Evolutionary conservation across 2,329 filamentous ascomycete species (phyloP).

Genomic region (Beauveria caledonica): DNA sequence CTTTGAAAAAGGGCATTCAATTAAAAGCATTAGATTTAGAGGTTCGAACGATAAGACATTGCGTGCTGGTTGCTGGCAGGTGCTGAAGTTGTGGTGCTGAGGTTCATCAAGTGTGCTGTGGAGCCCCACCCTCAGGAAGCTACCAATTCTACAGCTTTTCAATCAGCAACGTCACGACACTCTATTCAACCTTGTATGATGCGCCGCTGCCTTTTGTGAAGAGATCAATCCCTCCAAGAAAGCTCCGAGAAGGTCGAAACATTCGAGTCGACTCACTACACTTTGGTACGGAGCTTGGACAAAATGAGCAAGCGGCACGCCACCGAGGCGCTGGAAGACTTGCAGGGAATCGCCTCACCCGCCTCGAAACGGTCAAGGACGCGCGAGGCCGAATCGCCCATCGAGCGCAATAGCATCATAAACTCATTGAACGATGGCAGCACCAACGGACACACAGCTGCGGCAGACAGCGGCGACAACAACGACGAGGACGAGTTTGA

Average conservation of each 20-base stretch:
- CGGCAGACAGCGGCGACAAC: constrained; percentile 16
- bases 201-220: not conserved
- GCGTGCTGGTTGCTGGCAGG: not conserved
- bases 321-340: constrained; percentile 51
- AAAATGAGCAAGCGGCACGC: constrained; percentile 49
- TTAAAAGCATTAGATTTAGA: not conserved
- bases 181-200: not conserved
- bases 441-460: constrained; percentile 22
- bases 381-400: constrained; percentile 36
- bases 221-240: not conserved
- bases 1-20: not conserved
- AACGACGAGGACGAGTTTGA: constrained; percentile 34
- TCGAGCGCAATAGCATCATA: constrained; percentile 25
- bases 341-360: constrained; percentile 46
- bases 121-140: constrained; percentile 4
- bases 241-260: not conserved
- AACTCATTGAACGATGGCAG: constrained; percentile 20
- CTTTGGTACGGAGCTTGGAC: not conserved
- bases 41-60: too few relatives aligned
- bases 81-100: not conserved
- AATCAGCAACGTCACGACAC: not conserved
- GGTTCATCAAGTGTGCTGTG: not conserved
- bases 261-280: not conserved
- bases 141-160: not conserved
- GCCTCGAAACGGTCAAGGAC: constrained; percentile 50